phyloP scores from a whole-genome alignment of 495 filamentous ascomycete species.

The Penicillium simplicissimum region DNA sequence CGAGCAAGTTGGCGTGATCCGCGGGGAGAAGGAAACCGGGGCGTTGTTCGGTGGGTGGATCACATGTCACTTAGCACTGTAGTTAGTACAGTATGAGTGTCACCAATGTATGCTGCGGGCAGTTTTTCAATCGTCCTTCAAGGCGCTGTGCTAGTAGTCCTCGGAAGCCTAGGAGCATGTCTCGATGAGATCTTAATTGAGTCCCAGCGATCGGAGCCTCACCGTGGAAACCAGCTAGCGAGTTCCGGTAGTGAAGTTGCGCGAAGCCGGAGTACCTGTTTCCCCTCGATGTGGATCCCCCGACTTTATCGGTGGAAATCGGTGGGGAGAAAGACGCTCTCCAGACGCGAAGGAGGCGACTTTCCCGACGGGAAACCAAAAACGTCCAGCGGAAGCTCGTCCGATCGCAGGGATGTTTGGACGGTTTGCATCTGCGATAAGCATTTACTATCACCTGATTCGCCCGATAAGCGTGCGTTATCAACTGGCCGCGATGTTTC shows the following conservation, averaged over 20 bases:
- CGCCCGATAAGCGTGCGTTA: slow-evolving; percentile 12
- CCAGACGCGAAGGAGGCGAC: neutral
- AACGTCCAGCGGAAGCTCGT: neutral
- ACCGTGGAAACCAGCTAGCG: neutral
- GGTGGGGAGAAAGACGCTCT: neutral
- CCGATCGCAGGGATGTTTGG: slow-evolving; percentile 1
- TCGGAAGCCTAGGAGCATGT: neutral
- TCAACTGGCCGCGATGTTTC: slow-evolving; percentile 12
- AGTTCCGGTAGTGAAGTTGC: neutral
- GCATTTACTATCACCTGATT: neutral
- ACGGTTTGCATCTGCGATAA: neutral
- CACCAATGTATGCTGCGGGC: neutral
- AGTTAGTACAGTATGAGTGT: neutral
- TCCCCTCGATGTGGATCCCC: slow-evolving; percentile 1
- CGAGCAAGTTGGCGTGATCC: neutral
- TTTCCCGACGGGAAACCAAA: slow-evolving; percentile 23
- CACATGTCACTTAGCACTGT: slow-evolving; percentile 1
- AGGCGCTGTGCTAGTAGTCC: neutral
- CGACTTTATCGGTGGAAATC: slow-evolving; percentile 13
- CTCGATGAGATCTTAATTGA: neutral
- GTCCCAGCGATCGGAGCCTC: neutral
- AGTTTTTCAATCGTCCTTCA: neutral
- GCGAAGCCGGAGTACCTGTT: neutral
- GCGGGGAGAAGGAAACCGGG: slow-evolving; percentile 1
- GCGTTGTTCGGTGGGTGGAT: neutral